Evolutionary conservation across 306 rosid species (phyloP), one percentile per base, ranked within the genome.

Genomic region (Quercus berberidifolia): DNA sequence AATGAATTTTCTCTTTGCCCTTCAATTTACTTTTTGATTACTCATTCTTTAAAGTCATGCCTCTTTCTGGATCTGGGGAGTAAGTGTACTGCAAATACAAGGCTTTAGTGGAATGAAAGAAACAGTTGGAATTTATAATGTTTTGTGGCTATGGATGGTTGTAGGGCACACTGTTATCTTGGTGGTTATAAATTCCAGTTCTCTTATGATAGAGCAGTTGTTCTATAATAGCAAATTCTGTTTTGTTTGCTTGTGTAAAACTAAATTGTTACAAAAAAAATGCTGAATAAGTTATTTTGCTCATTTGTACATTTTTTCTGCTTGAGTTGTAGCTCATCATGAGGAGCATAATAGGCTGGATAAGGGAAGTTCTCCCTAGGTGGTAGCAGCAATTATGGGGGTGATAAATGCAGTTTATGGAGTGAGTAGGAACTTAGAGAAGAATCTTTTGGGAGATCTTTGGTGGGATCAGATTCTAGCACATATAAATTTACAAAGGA

Each of bases 301-400:
- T 73, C 20, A 17, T 75, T 69, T 28, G 69, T 54, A 7, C 41
- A 77, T 28, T 14, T 78, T 70, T 69, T 76, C 38, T 76, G 46
- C 72, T 71, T 59, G 83, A 78, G 46, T 83, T 69, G 77, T 78
- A 91, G 91, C 25, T 78, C 67, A 31, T 75, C 78, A 35, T 31
- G 74, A 43, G 86, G 76, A 83, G 74, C 23, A 20, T 10, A 81
- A 65, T 55, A 79, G 58, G 82, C 69, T 71, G 30, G 74, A 76
- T 35, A 6, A 35, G 43, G 43, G 43, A 77, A 63, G 69, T 79
- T 58, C 58, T 74, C 78, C 68, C 74, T 69, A 19, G 83, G 86
- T 56, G 87, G 38, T 79, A 76, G 49, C 82, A 74, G 21, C 55
- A 57, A 35, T 79, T 57, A 1, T 35, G 78, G 63, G 71, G 88